These are phyloP conservation scores for Microsporum ferrugineum DNA, from an alignment of 2,329 filamentous ascomycete species.

Conservation along the genomic window DNA sequence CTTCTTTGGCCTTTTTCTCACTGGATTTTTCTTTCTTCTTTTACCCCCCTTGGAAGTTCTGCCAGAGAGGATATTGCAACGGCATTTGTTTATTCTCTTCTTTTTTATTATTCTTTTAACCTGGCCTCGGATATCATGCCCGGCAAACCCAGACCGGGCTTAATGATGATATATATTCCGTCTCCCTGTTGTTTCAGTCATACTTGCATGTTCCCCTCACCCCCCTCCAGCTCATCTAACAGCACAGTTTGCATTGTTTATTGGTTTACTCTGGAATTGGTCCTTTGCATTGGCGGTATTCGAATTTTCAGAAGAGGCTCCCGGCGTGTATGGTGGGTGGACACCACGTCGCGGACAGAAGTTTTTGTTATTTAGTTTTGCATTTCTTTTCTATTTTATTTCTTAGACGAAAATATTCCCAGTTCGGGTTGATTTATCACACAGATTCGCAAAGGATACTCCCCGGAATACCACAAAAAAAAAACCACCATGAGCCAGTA, in stretches of 20 bases:
- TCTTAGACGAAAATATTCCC: neutral
- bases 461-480: neutral
- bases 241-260: neutral
- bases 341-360: neutral
- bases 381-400: neutral
- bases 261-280: neutral
- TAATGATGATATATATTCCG: neutral
- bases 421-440: neutral
- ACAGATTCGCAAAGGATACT: neutral
- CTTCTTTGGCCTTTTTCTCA: neutral
- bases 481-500: neutral
- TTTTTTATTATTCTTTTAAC: neutral
- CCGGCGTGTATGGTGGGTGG: neutral
- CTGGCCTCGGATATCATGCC: neutral
- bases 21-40: neutral
- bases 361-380: neutral
- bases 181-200: neutral
- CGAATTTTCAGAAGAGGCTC: neutral
- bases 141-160: conserved; percentile 2
- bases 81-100: neutral
- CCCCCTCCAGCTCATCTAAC: neutral
- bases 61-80: neutral
- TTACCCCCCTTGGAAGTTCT: neutral
- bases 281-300: neutral
- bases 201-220: neutral